Percentiles rank a stretch among this genome's conserved stretches.
phyloP scores from a whole-genome alignment of 1,139 yeast genomes.

The Tardiomyces depauwii region DNA sequence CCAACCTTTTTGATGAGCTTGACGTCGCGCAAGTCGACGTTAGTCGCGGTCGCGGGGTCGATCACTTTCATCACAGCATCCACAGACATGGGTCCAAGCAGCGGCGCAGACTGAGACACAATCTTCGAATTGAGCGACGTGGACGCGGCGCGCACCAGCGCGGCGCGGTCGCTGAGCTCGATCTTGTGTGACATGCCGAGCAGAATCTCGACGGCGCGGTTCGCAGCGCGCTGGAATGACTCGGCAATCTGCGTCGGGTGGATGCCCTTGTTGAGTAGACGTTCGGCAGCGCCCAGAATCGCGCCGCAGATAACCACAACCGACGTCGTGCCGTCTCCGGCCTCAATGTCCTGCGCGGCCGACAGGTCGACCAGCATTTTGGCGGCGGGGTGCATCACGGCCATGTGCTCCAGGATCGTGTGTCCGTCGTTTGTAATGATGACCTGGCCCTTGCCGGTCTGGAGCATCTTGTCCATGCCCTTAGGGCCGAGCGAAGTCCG shows the following conservation, averaged over 20 bases:
- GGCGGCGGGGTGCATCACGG: conserved; percentile 95
- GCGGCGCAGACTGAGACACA: conserved; percentile 79
- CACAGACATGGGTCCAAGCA: conserved; percentile 89
- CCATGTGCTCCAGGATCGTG: conserved; percentile 87
- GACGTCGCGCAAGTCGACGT: conserved; percentile 81
- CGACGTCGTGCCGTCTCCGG: conserved; percentile 98
- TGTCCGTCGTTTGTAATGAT: conserved; percentile 98
- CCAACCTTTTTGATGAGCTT: conserved; percentile 89
- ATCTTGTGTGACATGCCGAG: conserved; percentile 77
- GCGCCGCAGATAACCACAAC: conserved; percentile 96
- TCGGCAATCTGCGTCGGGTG: conserved; percentile 96
- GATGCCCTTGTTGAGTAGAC: conserved; percentile 76
- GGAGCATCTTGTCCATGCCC: conserved; percentile 98
- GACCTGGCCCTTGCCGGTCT: conserved; percentile 83
- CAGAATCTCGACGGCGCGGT: conserved; percentile 73
- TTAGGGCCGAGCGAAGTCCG: conserved; percentile 96
- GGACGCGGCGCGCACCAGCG: conserved; percentile 81
- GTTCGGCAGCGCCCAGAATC: conserved; percentile 86
- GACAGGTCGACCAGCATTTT: conserved; percentile 95
- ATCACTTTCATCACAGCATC: conserved; percentile 81
- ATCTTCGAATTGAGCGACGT: conserved; percentile 91
- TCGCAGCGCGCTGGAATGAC: conserved; percentile 88
- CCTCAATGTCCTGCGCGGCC: conserved; percentile 96
- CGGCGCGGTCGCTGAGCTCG: conserved; percentile 64
- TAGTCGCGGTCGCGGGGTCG: conserved; percentile 41